Evolutionary conservation across 139 green algal species (phyloP).

Genomic region (Tetraselmis chui): DNA sequence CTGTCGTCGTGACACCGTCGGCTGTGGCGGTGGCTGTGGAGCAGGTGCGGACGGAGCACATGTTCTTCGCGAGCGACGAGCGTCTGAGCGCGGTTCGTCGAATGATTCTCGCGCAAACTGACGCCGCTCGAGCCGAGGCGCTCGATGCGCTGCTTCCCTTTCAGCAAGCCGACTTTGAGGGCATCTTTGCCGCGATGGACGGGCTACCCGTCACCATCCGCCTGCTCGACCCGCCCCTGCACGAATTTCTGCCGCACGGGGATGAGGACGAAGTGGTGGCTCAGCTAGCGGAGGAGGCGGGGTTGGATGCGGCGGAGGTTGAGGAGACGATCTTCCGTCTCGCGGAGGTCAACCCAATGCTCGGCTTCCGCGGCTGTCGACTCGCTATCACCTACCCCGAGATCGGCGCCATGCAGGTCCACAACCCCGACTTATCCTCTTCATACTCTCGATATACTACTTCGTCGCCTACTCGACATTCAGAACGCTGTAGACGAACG

Average conservation of each 20-base stretch:
- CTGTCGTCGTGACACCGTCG: too few relatives aligned
- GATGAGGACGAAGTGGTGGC: conserved; percentile 22
- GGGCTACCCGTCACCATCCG: conserved; percentile 40
- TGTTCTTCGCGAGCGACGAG: conserved; percentile 40
- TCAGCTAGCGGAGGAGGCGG: conserved; percentile 7
- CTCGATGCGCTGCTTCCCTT: conserved; percentile 27
- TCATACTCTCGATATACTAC: too few relatives aligned
- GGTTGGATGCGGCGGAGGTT: conserved; percentile 21
- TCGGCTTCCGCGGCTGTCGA: conserved; percentile 40
- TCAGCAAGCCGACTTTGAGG: conserved; percentile 36
- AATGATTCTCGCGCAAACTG: conserved; percentile 35
- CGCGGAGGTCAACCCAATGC: conserved; percentile 43
- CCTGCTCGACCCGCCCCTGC: conserved; percentile 44
- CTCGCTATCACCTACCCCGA: conserved; percentile 37
- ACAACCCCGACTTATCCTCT: too few relatives aligned
- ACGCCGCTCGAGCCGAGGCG: conserved; percentile 11
- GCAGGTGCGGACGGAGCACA: conserved; percentile 41
- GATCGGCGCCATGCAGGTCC: conserved; percentile 32
- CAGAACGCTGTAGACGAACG: too few relatives aligned
- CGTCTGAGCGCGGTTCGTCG: conserved; percentile 23
- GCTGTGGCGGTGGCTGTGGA: too few relatives aligned
- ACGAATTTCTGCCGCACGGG: conserved; percentile 44
- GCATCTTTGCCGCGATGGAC: conserved; percentile 17
- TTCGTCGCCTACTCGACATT: too few relatives aligned
- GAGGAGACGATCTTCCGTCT: conserved; percentile 29